Conservation (phyloP, 129 eudicot species). For the Flaveria trinervia region DNA sequence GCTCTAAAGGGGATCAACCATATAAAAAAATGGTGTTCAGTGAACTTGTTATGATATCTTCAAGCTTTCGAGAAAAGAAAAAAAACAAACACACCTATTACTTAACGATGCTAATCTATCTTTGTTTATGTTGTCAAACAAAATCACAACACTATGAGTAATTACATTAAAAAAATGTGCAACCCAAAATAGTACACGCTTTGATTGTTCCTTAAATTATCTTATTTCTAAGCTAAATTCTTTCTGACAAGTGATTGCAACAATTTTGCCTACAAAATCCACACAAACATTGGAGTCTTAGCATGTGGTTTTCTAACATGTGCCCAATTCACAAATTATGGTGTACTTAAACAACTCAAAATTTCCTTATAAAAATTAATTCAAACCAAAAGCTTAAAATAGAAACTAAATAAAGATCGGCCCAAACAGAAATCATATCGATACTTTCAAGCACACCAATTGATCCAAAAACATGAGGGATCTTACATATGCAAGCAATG, state of each 20-base stretch:
- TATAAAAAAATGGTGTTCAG: neutral
- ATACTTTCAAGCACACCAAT: neutral
- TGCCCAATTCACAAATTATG: neutral
- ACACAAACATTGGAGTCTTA: no score
- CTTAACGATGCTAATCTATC: no score
- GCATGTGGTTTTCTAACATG: no score
- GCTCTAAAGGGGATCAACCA: neutral
- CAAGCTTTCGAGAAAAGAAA: no score
- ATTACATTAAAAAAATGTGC: neutral
- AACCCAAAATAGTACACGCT: neutral
- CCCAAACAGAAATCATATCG: constrained; percentile 9
- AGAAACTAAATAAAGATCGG: constrained; percentile 20
- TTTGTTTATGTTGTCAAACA: neutral
- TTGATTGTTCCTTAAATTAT: neutral
- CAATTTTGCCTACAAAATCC: neutral
- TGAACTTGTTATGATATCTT: no score
- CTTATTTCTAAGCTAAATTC: neutral
- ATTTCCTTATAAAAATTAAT: neutral
- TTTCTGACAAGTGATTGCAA: neutral
- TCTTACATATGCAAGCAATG: neutral
- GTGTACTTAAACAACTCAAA: neutral
- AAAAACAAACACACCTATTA: no score
- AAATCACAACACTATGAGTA: neutral
- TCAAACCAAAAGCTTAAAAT: neutral
- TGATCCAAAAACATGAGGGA: neutral